Conservation (phyloP, 2,329 filamentous ascomycete genomes). For the Calonectria montana region DNA sequence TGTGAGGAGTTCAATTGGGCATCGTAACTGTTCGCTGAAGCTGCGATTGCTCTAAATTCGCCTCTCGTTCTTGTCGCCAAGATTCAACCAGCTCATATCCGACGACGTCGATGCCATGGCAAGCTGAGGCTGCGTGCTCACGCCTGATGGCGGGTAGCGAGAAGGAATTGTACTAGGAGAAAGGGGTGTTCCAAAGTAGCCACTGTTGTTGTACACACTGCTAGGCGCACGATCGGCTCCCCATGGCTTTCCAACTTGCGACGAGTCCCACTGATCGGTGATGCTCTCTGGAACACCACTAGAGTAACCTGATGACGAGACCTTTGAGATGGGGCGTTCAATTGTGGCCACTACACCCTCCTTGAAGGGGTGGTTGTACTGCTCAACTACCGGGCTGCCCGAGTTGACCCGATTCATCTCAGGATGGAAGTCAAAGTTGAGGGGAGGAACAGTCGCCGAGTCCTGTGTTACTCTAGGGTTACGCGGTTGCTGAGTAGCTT, state of each 20-base stretch:
- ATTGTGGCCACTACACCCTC: conserved; percentile 72
- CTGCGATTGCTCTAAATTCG: conserved; percentile 37
- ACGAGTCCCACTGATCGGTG: conserved; percentile 66
- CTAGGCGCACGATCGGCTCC: conserved; percentile 62
- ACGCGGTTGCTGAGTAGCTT: conserved; percentile 33
- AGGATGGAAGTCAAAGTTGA: conserved; percentile 72
- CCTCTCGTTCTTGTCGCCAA: conserved; percentile 69
- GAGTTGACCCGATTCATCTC: conserved; percentile 75
- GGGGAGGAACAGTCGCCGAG: conserved; percentile 77
- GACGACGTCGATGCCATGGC: conserved; percentile 62
- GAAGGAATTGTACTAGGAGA: conserved; percentile 49
- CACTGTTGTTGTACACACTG: conserved; percentile 61
- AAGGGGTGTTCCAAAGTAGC: conserved; percentile 56
- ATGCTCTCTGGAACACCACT: conserved; percentile 75
- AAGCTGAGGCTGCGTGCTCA: conserved; percentile 63
- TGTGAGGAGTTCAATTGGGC: conserved; percentile 21
- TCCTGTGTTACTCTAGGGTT: conserved; percentile 67
- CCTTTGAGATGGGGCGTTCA: conserved; percentile 65
- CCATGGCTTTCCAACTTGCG: conserved; percentile 58
- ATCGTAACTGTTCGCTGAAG: conserved; percentile 33
- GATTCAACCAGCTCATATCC: conserved; percentile 86
- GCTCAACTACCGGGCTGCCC: conserved; percentile 76
- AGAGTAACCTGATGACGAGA: conserved; percentile 68
- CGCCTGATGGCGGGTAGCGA: conserved; percentile 47
- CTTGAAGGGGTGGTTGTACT: conserved; percentile 64